Percentiles rank a stretch among this genome's conserved stretches.
Evolutionary conservation across 1,139 yeast genomes (phyloP).

Genomic region (Nakaseomyces kungkrabaensis): DNA sequence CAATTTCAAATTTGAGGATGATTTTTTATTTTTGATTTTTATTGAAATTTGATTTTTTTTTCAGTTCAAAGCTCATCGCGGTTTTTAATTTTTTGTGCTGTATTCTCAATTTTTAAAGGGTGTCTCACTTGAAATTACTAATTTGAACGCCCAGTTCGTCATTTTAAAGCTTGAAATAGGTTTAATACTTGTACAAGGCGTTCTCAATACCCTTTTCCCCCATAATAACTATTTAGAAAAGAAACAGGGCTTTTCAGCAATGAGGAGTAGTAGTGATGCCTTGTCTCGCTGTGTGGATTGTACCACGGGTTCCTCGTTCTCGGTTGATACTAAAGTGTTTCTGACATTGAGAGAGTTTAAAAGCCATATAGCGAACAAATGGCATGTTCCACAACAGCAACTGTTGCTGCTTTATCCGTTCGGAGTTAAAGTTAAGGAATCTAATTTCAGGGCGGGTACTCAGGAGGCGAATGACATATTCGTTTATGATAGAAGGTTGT

Average conservation of each 20-base stretch:
- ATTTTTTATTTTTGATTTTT: neutral
- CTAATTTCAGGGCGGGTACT: conserved; percentile 25
- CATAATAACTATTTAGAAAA: too few relatives aligned
- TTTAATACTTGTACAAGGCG: too few relatives aligned
- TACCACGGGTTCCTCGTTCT: neutral
- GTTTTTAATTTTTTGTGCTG: neutral
- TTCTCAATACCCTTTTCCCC: too few relatives aligned
- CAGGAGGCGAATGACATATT: conserved; percentile 35
- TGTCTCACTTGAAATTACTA: neutral
- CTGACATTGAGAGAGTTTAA: conserved; percentile 38
- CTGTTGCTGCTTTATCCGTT: conserved; percentile 54
- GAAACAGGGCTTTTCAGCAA: neutral
- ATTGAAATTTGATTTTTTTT: neutral
- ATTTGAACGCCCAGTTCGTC: too few relatives aligned
- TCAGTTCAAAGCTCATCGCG: neutral
- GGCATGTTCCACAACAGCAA: conserved; percentile 37
- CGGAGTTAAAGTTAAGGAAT: conserved; percentile 51
- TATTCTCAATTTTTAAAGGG: neutral
- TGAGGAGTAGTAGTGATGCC: neutral
- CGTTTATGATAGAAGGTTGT: conserved; percentile 50
- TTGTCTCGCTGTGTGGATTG: neutral
- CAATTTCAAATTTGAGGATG: neutral
- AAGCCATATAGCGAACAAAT: conserved; percentile 34
- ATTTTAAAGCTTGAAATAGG: neutral
- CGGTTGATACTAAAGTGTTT: conserved; percentile 23